Evolutionary conservation across 108 stramenopile genomes (phyloP), one percentile per base, ranked within the genome.

Genomic region (Skeletonema tropicum): DNA sequence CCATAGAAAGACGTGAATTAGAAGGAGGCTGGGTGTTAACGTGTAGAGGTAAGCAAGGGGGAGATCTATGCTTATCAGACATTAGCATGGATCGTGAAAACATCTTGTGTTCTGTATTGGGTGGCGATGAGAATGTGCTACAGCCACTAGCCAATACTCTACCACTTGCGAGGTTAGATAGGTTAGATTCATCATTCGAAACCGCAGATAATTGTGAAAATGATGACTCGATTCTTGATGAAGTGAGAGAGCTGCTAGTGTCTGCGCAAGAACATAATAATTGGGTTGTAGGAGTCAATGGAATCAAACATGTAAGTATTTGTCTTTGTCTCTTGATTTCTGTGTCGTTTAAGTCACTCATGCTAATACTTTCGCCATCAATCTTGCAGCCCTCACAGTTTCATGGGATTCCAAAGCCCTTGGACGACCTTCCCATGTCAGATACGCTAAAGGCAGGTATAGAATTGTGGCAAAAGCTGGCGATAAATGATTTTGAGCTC

Each of bases 11-110:
- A 33, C 82, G 92, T 36, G 91, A 92, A 30, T 80, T 95, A 15
- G 85, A 84, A 36, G 94, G 93, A 55, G 91, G 92, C 9, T 95
- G 92, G 92, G 87, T 91, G 19, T 68, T 95, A 10, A 93, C 94
- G 42, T 95, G 94, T 67, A 83, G 90, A 36, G 85, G 90, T 21
- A 77, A 79, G 32, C 83, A 89, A 71, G 94, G 94, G 19, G 88
- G 90, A 11, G 92, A 95, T 76, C 73, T 95, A 25, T 86, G 86
- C 12, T 77, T 95, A 10, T 93, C 92, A 6, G 90, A 95, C 71
- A 80, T 95, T 59, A 74, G 74, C 10, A 76, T 95, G 30, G 84
- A 87, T 46, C 86, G 88, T 5, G 89, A 94, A 57, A 94, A 94
- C 73, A 57, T 94, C 2, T 38, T 87, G 23, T 94, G 90, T 60